Evolutionary conservation across 2,329 filamentous ascomycete species (phyloP).

Genomic region (Alternaria metachromatica): DNA sequence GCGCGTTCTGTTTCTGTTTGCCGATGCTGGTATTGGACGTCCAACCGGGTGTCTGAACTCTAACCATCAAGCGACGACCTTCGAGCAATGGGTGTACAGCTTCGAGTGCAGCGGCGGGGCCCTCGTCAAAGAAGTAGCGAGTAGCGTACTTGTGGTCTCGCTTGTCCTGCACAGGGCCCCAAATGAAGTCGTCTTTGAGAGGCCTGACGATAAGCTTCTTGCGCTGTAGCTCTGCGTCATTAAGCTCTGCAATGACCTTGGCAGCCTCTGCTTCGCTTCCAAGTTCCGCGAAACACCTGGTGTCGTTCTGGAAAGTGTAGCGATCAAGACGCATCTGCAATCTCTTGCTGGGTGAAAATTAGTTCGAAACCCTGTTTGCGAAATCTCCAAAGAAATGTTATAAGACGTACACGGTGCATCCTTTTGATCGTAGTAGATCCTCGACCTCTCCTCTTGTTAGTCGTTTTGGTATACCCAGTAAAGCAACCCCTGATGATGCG

Average conservation of each 20-base stretch:
- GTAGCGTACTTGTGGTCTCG: neutral
- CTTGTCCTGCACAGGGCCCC: neutral
- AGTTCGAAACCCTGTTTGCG: constrained; percentile 6
- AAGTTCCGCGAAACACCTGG: constrained; percentile 23
- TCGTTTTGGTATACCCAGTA: constrained; percentile 18
- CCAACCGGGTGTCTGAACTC: constrained; percentile 30
- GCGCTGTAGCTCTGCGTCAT: neutral
- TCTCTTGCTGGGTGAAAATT: constrained; percentile 17
- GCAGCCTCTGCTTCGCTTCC: constrained; percentile 23
- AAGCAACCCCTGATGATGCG: constrained; percentile 12
- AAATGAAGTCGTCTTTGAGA: constrained; percentile 15
- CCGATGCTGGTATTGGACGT: neutral
- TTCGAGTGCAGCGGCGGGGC: constrained; percentile 6
- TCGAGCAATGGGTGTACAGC: constrained; percentile 24
- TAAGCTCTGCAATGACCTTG: constrained; percentile 14
- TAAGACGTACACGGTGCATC: constrained; percentile 29
- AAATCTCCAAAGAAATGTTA: neutral
- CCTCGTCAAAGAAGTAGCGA: constrained; percentile 16
- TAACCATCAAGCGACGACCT: constrained; percentile 25
- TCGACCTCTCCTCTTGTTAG: constrained; percentile 17
- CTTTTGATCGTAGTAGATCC: constrained; percentile 16
- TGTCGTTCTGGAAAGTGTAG: constrained; percentile 24
- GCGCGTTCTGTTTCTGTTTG: neutral
- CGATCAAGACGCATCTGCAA: constrained; percentile 26
- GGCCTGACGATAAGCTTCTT: neutral